Conservation (phyloP, 176 grass and related monocot genomes). For the Musa acuminata region DNA sequence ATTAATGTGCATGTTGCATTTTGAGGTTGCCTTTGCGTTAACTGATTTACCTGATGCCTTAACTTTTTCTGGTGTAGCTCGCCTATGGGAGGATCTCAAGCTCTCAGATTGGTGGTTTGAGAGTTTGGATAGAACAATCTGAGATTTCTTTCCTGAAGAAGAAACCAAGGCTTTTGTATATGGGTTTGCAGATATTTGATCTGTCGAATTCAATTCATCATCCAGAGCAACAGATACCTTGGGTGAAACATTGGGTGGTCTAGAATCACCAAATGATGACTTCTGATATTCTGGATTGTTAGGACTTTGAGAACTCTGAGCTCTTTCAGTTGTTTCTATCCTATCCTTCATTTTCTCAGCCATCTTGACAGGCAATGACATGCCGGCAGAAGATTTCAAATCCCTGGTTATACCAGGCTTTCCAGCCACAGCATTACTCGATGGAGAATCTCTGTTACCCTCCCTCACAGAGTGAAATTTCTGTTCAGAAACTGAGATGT, state of each 20-base stretch:
- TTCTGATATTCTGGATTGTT: constrained; percentile 3
- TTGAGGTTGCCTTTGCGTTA: constrained; percentile 41
- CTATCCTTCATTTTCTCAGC: constrained; percentile 30
- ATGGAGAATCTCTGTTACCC: constrained; percentile 25
- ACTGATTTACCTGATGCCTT: constrained; percentile 42
- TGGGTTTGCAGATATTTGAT: constrained; percentile 36
- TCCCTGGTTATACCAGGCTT: constrained; percentile 33
- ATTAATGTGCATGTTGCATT: constrained; percentile 31
- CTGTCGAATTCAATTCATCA: constrained; percentile 31
- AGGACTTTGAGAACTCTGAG: background rate
- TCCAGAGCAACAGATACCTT: constrained; percentile 23
- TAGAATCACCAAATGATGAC: constrained; percentile 13
- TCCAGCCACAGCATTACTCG: constrained; percentile 33
- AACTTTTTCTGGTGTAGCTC: constrained; percentile 37
- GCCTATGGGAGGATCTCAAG: constrained; percentile 32
- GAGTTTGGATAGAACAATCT: constrained; percentile 51
- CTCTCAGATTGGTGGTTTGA: constrained; percentile 35
- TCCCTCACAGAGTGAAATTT: constrained; percentile 33
- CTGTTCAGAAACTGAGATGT: constrained; percentile 20
- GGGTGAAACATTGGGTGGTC: constrained; percentile 24
- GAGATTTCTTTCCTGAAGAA: constrained; percentile 53
- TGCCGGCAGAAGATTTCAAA: constrained; percentile 38
- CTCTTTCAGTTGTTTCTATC: constrained; percentile 19
- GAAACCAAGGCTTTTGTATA: constrained; percentile 31
- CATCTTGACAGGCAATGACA: constrained; percentile 36